phyloP scores from a whole-genome alignment of 1,284 basidiomycete species.

The Rhodotorula mucilaginosa region DNA sequence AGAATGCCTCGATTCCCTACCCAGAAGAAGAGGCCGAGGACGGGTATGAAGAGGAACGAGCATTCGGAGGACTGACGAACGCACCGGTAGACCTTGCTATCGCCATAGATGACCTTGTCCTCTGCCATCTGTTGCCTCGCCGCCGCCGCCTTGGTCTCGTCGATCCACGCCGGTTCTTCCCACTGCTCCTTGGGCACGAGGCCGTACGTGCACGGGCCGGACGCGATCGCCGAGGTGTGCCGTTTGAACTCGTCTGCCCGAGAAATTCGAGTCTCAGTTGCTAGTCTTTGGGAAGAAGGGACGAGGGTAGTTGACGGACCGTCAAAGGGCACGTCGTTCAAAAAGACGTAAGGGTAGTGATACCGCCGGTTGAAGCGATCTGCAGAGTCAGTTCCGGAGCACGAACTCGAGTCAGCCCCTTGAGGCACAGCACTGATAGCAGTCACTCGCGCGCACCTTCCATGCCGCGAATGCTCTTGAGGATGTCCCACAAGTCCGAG shows the following conservation, averaged over 20 bases:
- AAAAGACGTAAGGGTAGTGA: constrained; percentile 47
- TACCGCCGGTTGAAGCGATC: constrained; percentile 11
- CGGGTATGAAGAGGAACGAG: neutral
- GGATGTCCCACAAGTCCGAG: constrained; percentile 68
- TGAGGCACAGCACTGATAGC: too few species aligned
- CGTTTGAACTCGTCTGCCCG: constrained; percentile 65
- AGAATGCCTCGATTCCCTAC: too few species aligned
- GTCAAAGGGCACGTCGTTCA: constrained; percentile 49
- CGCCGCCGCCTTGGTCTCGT: constrained; percentile 62
- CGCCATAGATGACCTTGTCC: constrained; percentile 82
- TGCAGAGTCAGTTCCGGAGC: neutral
- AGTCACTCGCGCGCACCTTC: constrained; percentile 19
- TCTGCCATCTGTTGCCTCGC: constrained; percentile 65
- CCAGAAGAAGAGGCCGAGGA: neutral
- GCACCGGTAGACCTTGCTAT: constrained; percentile 59
- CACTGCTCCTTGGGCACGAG: constrained; percentile 77
- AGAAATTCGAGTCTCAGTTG: too few species aligned
- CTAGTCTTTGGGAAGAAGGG: too few species aligned
- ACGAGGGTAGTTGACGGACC: constrained; percentile 18
- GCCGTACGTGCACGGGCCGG: constrained; percentile 60
- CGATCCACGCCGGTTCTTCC: constrained; percentile 72
- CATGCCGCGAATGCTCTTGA: constrained; percentile 46
- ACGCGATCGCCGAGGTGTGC: constrained; percentile 43
- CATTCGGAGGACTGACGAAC: neutral
- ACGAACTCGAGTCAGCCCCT: neutral